Evolutionary conservation across 2,329 filamentous ascomycete species (phyloP), one percentile per base, ranked within the genome.

Genomic region (Apiospora malaysiana): DNA sequence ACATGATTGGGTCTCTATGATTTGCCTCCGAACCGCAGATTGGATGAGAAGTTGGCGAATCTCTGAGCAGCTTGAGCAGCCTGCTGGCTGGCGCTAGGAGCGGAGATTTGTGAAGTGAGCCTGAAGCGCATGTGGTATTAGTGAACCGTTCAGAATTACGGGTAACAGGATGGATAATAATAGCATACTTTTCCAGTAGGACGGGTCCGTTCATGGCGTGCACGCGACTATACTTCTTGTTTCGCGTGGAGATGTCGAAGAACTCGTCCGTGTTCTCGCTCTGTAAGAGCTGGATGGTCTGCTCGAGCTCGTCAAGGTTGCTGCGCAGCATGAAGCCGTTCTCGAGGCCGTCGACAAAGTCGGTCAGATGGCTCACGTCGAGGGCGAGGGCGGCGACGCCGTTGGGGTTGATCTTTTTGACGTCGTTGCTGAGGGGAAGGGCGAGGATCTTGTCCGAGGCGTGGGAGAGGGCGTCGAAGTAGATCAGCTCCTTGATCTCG

Each of bases 401-500:
- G 75, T 96, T 91, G 12, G 93, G 91, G 72, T 96, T 97, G 81
- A 99, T 98, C 75, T 90, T 90, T 77, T 91, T 94, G 45, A 98
- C 94, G 43, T 92, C 89, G 0, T 90, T 84, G 14, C 94, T 92
- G 49, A 98, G 86, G 0, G 94, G 94, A 12, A 97, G 88, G 32
- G 90, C 89, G 73, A 97, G 82, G 70, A 98, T 96, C 81, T 93
- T 94, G 73, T 93, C 93, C 4, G 94, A 92, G 1, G 96, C 94
- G 81, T 99, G 96, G 70, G 91, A 94, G 46, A 99, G 88, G 0
- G 96, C 96, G 79, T 98, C 96, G 78, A 97, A 98, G 83, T 99
- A 98, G 76, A 99, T 97, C 70, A 98, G 90, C 80, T 97, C 94
- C 80, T 98, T 98, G 82, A 99, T 98, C 77, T 97, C 94, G 42